Base-by-base conservation (phyloP, 108 stramenopile genomes). In the Thalassiosira profunda region DNA sequence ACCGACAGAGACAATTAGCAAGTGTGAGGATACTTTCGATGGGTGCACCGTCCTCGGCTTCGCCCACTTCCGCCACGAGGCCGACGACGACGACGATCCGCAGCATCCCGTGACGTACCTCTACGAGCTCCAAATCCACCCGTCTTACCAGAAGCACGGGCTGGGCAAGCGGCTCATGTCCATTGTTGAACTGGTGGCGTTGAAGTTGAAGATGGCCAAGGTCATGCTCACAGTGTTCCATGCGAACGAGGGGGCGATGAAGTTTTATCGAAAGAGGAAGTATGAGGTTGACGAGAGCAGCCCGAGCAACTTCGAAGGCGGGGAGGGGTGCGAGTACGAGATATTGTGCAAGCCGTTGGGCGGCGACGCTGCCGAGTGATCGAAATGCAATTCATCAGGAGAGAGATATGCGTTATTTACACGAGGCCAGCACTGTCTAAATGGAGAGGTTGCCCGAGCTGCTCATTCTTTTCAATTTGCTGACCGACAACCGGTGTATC, bases 201-300 rank as follows among this genome's bases (percentile, higher is more conserved):
- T 49, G 6, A 23, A 73, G 20, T 58, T 57, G 12, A 30, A 59
- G 2, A 80, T 94, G 80, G 15, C 55, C 5, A 88, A 87, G 51
- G 74, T 94, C 0, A 60, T 94, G 60, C 58, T 94, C 41, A 94
- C 93, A 24, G 93, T 92, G 1, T 94, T 94, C 56, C 77, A 81
- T 31, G 25, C 20, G 6, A 92, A 91, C 56, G 26, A 49, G 14
- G 45, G 34, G 3, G 93, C 93, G 10, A 85, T 88, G 76, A 42
- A 36, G 12, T 94, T 94, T 77, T 94, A 94, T 61, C 76, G 56
- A 29, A 52, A 90, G 61, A 71, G 65, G 38, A 42, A 52, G 5
- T 94, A 92, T 65, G 40, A 1, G 0, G 69, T 91, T 10, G 93
- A 91, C 52, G 79, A 83, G 21, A 67, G 51, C 10, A 89, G 89